phyloP scores from a whole-genome alignment of 169 alveolate genomes.

The Plasmodium sp. region DNA sequence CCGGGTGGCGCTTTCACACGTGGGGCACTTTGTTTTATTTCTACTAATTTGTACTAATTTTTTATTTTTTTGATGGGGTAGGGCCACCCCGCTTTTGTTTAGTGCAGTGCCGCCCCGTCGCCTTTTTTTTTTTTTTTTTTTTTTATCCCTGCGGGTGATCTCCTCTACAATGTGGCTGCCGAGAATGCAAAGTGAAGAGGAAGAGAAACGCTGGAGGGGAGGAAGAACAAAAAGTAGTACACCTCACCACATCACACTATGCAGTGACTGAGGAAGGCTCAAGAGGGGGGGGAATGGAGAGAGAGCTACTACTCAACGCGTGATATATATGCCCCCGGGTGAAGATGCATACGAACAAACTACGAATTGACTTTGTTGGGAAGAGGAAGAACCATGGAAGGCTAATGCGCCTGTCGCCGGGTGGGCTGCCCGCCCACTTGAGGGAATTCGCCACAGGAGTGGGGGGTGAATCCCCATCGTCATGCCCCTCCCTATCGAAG shows the following conservation, averaged over 20 bases:
- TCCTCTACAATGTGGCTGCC: not conserved
- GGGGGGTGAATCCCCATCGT: not conserved
- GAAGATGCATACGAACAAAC: not conserved
- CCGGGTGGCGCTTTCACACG: not conserved
- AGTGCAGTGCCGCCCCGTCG: not conserved
- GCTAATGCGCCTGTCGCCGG: not conserved
- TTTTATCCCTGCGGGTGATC: not conserved
- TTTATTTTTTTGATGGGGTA: not conserved
- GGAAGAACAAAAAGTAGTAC: not conserved
- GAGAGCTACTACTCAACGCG: not conserved
- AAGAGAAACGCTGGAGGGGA: not conserved
- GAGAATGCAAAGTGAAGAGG: not conserved
- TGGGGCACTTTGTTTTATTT: not conserved
- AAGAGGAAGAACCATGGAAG: not conserved
- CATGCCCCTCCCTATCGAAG: not conserved
- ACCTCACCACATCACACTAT: not conserved
- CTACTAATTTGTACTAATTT: not conserved
- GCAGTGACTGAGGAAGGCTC: not conserved
- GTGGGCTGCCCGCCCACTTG: not conserved
- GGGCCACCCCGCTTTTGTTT: not conserved
- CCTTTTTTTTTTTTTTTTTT: no score
- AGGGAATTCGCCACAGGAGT: not conserved
- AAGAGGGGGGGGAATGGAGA: not conserved
- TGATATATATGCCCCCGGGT: not conserved
- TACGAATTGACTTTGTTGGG: not conserved